Evolutionary conservation across 2,329 filamentous ascomycete species (phyloP), one percentile per base, ranked within the genome.

Genomic region (Zarea fungicola): DNA sequence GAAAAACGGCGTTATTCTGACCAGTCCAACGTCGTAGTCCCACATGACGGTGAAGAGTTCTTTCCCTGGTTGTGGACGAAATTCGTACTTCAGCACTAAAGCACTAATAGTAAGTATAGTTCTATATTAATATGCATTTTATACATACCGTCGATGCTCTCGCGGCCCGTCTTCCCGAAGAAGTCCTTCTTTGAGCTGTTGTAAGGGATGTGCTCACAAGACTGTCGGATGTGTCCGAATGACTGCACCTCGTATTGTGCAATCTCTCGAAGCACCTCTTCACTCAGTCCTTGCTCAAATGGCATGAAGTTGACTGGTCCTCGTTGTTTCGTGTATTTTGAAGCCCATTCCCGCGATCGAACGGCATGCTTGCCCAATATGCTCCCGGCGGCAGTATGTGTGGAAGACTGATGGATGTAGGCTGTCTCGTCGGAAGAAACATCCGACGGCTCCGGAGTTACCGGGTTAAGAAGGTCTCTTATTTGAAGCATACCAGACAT

Each of bases 1-100:
- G 77, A 97, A 97, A 63, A 97, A 88, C 23, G 90, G 87, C 2
- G 91, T 96, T 67, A 95, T 95, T 53, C 92, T 84, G 54, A 97
- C 91, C 25, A 97, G 83, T 8, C 93, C 93, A 53, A 92, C 82
- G 59, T 95, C 92, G 71, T 96, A 96, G 66, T 99, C 93, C 93
- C 93, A 99, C 81, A 96, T 90, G 52, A 97, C 83, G 1, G 80
- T 81, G 64, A 86, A 91, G 45, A 54, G 75, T 84, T 77, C 39
- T 86, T 79, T 10, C 76, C 81, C 0, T n/a, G n/a, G n/a, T n/a
- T 87, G 87, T 4, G 85, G 64, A 56, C 75, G 79, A 73, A 95
- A 96, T 29, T 80, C 82, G 66, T 96, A 97, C 58, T 90, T 82
- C 64, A 91, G 91, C 22, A 89, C 88, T 93, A 54, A 48, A 54